Conservation (phyloP, 257 asterid species). For the Solanum verrucosum region DNA sequence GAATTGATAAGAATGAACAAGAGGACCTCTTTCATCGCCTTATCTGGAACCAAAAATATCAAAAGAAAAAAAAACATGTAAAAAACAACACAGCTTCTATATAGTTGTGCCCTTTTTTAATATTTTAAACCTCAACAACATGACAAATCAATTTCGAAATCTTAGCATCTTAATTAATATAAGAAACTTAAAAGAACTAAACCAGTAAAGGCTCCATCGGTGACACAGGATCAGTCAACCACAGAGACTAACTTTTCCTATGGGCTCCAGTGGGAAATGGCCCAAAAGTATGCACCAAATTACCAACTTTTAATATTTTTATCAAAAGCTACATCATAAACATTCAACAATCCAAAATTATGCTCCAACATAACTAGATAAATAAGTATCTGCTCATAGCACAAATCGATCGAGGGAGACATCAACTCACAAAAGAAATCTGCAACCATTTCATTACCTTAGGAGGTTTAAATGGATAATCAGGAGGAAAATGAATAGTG, state of each 20-base stretch:
- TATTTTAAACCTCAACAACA: background rate
- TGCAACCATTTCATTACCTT: background rate
- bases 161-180: background rate
- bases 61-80: background rate
- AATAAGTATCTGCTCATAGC: background rate
- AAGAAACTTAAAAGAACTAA: background rate
- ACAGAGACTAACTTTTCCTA: background rate
- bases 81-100: background rate
- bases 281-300: background rate
- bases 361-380: background rate
- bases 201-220: background rate
- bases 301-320: background rate
- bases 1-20: background rate
- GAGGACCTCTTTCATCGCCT: background rate
- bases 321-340: background rate
- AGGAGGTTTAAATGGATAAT: conserved; percentile 3
- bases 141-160: background rate
- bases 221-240: background rate
- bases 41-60: background rate
- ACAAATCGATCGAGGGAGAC: background rate
- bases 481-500: conserved; percentile 3
- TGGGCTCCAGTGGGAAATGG: background rate
- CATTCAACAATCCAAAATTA: background rate
- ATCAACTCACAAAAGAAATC: background rate
- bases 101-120: background rate